A percentile compares a stretch with the other conserved stretches of the same genome.
These are phyloP conservation scores for Panus rudis DNA, from an alignment of 768 basidiomycete genomes.

Conservation along the genomic window DNA sequence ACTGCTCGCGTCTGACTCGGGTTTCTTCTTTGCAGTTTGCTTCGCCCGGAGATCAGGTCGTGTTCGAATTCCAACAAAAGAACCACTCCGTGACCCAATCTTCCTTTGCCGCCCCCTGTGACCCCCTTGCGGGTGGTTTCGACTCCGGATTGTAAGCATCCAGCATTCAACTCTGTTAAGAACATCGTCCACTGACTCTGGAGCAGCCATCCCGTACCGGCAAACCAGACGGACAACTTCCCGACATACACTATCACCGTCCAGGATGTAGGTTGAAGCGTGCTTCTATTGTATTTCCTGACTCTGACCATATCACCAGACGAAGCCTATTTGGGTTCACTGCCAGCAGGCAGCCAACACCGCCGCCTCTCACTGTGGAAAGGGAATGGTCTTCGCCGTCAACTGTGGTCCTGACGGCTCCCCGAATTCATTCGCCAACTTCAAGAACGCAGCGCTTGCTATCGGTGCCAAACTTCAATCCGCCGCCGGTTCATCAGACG, in stretches of 20 bases:
- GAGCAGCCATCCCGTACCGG: conserved; percentile 20
- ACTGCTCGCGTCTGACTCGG: neutral
- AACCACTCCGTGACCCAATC: conserved; percentile 26
- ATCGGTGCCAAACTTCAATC: conserved; percentile 44
- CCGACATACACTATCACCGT: conserved; percentile 19
- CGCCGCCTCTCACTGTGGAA: conserved; percentile 49
- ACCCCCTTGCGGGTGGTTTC: conserved; percentile 26
- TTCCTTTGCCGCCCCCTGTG: conserved; percentile 24
- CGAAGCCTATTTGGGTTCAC: conserved; percentile 52
- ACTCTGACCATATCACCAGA: conserved; percentile 26
- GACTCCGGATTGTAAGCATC: conserved; percentile 20
- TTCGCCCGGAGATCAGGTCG: conserved; percentile 24
- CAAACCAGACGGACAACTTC: neutral
- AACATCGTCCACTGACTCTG: conserved; percentile 12
- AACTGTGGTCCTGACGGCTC: conserved; percentile 51
- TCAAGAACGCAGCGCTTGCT: conserved; percentile 51
- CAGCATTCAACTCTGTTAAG: neutral
- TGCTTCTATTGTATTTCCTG: neutral
- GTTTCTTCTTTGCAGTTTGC: conserved; percentile 11
- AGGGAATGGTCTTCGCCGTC: conserved; percentile 62
- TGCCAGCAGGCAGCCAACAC: conserved; percentile 47
- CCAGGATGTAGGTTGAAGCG: conserved; percentile 10
- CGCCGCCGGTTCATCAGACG: conserved; percentile 30
- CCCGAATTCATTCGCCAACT: conserved; percentile 54
- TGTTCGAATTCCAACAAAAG: conserved; percentile 30